Conservation (phyloP, 805 yeast genomes). For the Lachancea fermentati region DNA sequence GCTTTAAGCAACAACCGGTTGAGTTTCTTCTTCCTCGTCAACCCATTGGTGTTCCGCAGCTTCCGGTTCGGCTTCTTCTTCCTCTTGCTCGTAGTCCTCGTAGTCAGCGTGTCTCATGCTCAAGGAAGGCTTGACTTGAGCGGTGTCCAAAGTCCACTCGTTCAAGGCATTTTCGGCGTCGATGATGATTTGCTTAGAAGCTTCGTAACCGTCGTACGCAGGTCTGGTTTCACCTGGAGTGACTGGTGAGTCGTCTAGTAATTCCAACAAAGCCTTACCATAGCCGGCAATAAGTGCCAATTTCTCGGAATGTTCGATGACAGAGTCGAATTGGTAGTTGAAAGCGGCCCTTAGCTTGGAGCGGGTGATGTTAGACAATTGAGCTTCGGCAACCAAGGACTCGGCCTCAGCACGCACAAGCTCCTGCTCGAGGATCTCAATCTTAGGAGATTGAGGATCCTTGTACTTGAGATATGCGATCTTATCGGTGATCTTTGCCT, state of each 20-base stretch:
- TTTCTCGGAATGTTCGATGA: conserved; percentile 93
- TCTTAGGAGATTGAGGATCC: conserved; percentile 96
- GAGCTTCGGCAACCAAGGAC: conserved; percentile 98
- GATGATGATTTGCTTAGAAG: conserved; percentile 94
- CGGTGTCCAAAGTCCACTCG: conserved; percentile 93
- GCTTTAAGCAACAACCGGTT: conserved; percentile 38
- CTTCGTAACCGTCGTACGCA: conserved; percentile 96
- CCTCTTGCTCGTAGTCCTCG: conserved; percentile 51
- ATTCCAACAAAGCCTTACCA: conserved; percentile 94
- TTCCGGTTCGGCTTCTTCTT: conserved; percentile 37
- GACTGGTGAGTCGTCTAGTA: conserved; percentile 93
- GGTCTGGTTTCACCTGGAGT: conserved; percentile 99
- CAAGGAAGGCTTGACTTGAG: conserved; percentile 89
- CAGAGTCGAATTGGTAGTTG: conserved; percentile 93
- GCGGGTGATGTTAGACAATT: conserved; percentile 94
- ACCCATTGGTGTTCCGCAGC: conserved; percentile 34
- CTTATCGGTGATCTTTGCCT: conserved; percentile 95
- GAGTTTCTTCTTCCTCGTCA: conserved; percentile 17
- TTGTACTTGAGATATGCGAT: conserved; percentile 96
- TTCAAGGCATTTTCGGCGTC: conserved; percentile 95
- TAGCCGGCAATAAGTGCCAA: conserved; percentile 96
- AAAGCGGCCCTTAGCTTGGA: conserved; percentile 96
- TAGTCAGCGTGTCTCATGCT: conserved; percentile 73
- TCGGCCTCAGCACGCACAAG: conserved; percentile 99
- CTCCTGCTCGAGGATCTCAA: conserved; percentile 93